phyloP scores from a whole-genome alignment of 108 stramenopile species.

The Tribonema minus region DNA sequence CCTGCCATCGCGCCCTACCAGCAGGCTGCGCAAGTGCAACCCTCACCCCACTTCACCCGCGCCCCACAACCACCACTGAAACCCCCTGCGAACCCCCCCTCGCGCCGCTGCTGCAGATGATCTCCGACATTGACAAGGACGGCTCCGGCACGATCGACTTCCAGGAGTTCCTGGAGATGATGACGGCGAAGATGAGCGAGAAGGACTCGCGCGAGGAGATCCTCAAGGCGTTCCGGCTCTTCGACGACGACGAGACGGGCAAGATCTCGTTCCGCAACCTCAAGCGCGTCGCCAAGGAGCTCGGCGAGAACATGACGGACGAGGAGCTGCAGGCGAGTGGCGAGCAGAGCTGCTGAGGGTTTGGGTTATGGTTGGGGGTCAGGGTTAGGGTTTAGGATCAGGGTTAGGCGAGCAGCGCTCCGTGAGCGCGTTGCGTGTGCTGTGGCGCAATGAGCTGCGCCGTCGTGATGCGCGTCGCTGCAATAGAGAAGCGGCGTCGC shows the following conservation, averaged over 20 bases:
- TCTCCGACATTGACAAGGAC: conserved; percentile 75
- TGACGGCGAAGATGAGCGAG: conserved; percentile 68
- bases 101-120: too few relatives aligned
- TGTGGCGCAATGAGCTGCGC: too few relatives aligned
- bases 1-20: too few relatives aligned
- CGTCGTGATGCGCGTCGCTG: too few relatives aligned
- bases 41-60: neutral
- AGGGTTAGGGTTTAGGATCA: too few relatives aligned
- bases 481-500: too few relatives aligned
- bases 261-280: conserved; percentile 78
- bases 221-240: conserved; percentile 75
- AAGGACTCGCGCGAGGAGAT: conserved; percentile 73
- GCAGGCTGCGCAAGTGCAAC: too few relatives aligned
- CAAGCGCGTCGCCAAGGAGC: conserved; percentile 81
- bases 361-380: too few relatives aligned
- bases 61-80: conserved; percentile 59
- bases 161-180: conserved; percentile 74
- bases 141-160: conserved; percentile 83
- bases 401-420: too few relatives aligned
- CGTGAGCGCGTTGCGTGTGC: too few relatives aligned
- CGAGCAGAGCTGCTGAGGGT: too few relatives aligned
- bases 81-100: conserved; percentile 61
- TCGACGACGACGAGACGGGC: conserved; percentile 83
- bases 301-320: conserved; percentile 79
- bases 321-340: conserved; percentile 82